Evolutionary conservation across 2,329 filamentous ascomycete genomes (phyloP).

Genomic region (Clonostachys chloroleuca): DNA sequence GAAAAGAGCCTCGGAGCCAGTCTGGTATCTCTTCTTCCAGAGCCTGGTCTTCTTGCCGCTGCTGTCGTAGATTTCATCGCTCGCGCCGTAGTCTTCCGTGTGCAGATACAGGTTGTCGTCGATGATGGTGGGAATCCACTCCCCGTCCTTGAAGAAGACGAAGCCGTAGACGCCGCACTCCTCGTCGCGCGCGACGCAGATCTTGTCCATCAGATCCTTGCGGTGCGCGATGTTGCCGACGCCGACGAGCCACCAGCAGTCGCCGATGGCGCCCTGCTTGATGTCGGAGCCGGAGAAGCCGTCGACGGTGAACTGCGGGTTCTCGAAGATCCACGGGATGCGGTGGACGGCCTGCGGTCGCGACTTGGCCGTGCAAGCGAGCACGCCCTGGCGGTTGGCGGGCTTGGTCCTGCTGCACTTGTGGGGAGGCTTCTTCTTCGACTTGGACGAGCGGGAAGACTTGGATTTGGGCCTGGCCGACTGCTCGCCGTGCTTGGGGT

Average conservation of each 20-base stretch:
- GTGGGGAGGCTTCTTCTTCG: background rate
- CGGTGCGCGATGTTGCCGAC: slow-evolving; percentile 65
- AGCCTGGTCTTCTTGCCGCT: slow-evolving; percentile 51
- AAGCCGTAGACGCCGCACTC: slow-evolving; percentile 69
- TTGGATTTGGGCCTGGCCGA: background rate
- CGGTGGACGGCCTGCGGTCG: slow-evolving; percentile 33
- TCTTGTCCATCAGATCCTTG: slow-evolving; percentile 56
- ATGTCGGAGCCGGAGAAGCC: slow-evolving; percentile 34
- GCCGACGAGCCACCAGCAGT: slow-evolving; percentile 72
- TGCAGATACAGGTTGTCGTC: slow-evolving; percentile 56
- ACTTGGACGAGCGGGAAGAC: slow-evolving; percentile 5
- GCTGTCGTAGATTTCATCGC: slow-evolving; percentile 25
- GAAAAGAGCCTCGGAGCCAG: slow-evolving; percentile 63
- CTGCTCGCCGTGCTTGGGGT: no score
- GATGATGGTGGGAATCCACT: slow-evolving; percentile 68
- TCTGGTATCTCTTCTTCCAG: slow-evolving; percentile 59
- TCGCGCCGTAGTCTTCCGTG: slow-evolving; percentile 32
- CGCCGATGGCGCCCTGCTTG: slow-evolving; percentile 47
- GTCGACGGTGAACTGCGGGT: slow-evolving; percentile 31
- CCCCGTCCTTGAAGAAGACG: slow-evolving; percentile 66
- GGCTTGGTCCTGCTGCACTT: background rate
- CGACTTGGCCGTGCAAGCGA: background rate
- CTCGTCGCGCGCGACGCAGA: slow-evolving; percentile 66
- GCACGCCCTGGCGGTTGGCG: background rate
- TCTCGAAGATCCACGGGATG: slow-evolving; percentile 35